phyloP scores from a whole-genome alignment of 1,284 basidiomycete species.

The Pyrrhoderma lamaoense region DNA sequence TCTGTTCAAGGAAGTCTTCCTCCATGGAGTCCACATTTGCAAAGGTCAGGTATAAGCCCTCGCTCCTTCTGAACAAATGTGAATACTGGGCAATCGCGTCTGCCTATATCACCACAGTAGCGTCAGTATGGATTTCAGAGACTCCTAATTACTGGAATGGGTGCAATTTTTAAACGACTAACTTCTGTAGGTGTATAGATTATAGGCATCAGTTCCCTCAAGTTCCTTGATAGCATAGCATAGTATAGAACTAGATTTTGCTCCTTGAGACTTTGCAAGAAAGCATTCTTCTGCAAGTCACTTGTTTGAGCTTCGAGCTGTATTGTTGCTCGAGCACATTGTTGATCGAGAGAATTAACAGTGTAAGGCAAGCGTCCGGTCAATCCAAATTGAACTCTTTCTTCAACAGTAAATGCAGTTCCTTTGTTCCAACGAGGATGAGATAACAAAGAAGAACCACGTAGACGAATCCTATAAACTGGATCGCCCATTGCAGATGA shows the following conservation, averaged over 20 bases:
- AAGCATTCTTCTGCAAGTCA: constrained; percentile 61
- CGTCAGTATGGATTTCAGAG: neutral
- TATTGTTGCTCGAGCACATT: constrained; percentile 62
- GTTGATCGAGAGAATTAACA: constrained; percentile 70
- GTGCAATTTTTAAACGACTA: constrained; percentile 18
- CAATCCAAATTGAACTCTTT: constrained; percentile 66
- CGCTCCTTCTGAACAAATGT: constrained; percentile 70
- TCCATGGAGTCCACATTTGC: constrained; percentile 65
- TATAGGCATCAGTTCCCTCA: constrained; percentile 69
- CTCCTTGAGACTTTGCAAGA: constrained; percentile 62
- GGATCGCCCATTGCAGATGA: neutral
- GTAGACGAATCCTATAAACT: constrained; percentile 27
- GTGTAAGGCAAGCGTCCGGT: constrained; percentile 72
- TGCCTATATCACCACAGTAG: constrained; percentile 36
- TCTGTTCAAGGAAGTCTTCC: constrained; percentile 63
- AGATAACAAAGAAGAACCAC: constrained; percentile 54
- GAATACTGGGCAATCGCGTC: constrained; percentile 78
- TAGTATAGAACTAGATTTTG: constrained; percentile 78
- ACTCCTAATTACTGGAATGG: neutral
- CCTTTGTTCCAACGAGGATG: constrained; percentile 67
- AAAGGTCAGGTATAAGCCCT: constrained; percentile 62
- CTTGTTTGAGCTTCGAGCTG: constrained; percentile 39
- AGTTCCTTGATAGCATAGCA: constrained; percentile 48
- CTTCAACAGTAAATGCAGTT: constrained; percentile 60
- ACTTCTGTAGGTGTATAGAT: constrained; percentile 70